Evolutionary conservation across 257 asterid species (phyloP).

Genomic region (Plantago elongata): DNA sequence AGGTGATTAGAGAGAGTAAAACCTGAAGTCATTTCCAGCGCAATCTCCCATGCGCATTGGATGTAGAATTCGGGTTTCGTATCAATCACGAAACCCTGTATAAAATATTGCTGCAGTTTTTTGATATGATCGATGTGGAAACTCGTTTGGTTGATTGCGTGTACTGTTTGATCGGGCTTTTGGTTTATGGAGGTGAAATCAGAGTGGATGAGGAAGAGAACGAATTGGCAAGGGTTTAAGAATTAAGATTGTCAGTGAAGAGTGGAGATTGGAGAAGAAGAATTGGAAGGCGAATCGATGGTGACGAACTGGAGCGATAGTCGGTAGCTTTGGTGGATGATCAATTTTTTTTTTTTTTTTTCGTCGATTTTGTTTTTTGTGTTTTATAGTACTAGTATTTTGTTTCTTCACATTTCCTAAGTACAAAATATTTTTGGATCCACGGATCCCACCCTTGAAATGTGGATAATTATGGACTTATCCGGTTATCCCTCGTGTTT

Average conservation of each 20-base stretch:
- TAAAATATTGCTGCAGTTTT: conserved; percentile 3
- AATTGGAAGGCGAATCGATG: conserved; percentile 13
- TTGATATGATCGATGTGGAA: neutral
- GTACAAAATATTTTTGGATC: too few species aligned
- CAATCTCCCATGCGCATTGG: neutral
- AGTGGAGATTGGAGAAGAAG: neutral
- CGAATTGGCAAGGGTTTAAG: conserved; percentile 32
- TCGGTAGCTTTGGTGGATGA: conserved; percentile 10
- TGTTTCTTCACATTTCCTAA: too few species aligned
- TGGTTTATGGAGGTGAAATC: neutral
- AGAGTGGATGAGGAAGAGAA: conserved; percentile 15
- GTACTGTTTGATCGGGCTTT: neutral
- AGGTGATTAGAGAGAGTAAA: conserved; percentile 15
- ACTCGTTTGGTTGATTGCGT: neutral
- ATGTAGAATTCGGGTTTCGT: conserved; percentile 25
- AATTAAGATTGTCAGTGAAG: conserved; percentile 30
- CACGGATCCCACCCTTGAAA: too few species aligned
- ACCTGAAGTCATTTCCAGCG: conserved; percentile 32
- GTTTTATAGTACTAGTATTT: too few species aligned
- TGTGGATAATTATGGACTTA: neutral
- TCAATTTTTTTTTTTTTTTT: neutral
- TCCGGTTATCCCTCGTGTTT: neutral
- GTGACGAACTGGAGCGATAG: conserved; percentile 17
- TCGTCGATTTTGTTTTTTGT: too few species aligned
- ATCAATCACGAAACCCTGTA: conserved; percentile 38